These are phyloP conservation scores for Uncinocarpus reesii DNA, from an alignment of 2,329 filamentous ascomycete genomes.

Conservation along the genomic window DNA sequence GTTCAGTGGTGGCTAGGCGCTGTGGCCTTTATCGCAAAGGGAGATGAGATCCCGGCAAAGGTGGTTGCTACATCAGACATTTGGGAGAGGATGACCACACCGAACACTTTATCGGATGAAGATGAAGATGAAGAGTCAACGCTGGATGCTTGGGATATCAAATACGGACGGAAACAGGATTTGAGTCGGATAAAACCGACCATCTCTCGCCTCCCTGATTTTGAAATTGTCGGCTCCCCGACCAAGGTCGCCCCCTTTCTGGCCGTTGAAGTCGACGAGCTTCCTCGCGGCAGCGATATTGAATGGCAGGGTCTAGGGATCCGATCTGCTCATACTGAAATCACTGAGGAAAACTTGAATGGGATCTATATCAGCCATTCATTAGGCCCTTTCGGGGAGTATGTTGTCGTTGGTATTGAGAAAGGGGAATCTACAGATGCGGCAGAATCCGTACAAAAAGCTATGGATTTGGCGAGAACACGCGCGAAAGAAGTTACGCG, in stretches of 20 bases:
- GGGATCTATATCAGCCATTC: slow-evolving; percentile 20
- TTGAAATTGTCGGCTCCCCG: slow-evolving; percentile 20
- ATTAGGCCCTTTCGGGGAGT: slow-evolving; percentile 18
- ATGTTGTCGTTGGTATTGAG: slow-evolving; percentile 27
- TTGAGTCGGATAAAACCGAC: slow-evolving; percentile 21
- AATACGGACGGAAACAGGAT: slow-evolving; percentile 47
- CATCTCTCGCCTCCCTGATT: slow-evolving; percentile 21
- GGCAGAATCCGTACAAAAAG: slow-evolving; percentile 20
- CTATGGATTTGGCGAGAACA: slow-evolving; percentile 14
- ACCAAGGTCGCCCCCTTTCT: slow-evolving; percentile 55
- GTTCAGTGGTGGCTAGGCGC: slow-evolving; percentile 66
- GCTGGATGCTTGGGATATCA: slow-evolving; percentile 42
- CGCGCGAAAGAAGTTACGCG: slow-evolving; percentile 4
- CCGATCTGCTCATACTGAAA: slow-evolving; percentile 25
- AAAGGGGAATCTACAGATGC: slow-evolving; percentile 16
- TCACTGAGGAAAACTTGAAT: slow-evolving; percentile 18
- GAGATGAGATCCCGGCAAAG: slow-evolving; percentile 25
- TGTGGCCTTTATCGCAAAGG: slow-evolving; percentile 59
- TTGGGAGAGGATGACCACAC: slow-evolving; percentile 38
- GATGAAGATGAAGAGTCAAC: slow-evolving; percentile 42
- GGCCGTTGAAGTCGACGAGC: slow-evolving; percentile 60
- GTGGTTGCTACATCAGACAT: slow-evolving; percentile 33
- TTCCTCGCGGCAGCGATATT: slow-evolving; percentile 63
- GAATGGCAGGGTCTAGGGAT: slow-evolving; percentile 75
- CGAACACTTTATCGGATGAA: slow-evolving; percentile 22